Base-by-base conservation (phyloP, 495 filamentous ascomycete species). In the Daldinia decipiens region DNA sequence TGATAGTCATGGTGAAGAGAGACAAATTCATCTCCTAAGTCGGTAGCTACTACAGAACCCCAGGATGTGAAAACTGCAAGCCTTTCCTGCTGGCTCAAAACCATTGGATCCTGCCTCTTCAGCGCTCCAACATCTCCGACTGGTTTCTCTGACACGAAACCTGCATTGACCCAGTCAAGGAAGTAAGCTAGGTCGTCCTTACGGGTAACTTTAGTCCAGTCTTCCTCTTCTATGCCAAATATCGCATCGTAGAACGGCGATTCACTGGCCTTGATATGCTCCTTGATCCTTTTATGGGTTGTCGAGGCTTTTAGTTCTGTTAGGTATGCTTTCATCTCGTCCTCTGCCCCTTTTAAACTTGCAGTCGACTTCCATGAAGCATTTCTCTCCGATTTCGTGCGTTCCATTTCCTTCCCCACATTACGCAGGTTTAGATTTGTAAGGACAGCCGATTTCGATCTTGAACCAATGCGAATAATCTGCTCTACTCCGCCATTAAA, bases 401-500 rank as follows among this genome's bases (percentile, higher is more conserved):
- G 79, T 19, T 58, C 36, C 8, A 45, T 52, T 0, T 39, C 17
- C 19, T 62, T 70, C 11, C 50, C 57, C 1, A 88, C 74, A 11
- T 65, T 67, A 2, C 79, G 74, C 0, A 91, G 76, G 36, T 85
- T 88, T 8, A 84, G 59, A 17, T 45, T 21, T 6, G 40, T 21
- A 21, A 45, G 40, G 17, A 21, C 40, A 21, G 17, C n/a, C 0
- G 87, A 90, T 71, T 91, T 90, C 2, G 87, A 90, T 34, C 82
- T 83, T 3, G 83, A 85, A 0, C 91, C 91, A 9, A 95, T 86
- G 4, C 92, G 88, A 59, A 95, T 84, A 34, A 95, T 80, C 53
- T 88, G 84, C 3, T 79, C 79, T 38, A 91, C 79, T 1, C 83
- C 83, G 38, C 82, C 80, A 24, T 87, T 76, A n/a, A 88, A 67